Evolutionary conservation across 2,329 filamentous ascomycete species (phyloP).

Genomic region (Aureobasidium sp.): DNA sequence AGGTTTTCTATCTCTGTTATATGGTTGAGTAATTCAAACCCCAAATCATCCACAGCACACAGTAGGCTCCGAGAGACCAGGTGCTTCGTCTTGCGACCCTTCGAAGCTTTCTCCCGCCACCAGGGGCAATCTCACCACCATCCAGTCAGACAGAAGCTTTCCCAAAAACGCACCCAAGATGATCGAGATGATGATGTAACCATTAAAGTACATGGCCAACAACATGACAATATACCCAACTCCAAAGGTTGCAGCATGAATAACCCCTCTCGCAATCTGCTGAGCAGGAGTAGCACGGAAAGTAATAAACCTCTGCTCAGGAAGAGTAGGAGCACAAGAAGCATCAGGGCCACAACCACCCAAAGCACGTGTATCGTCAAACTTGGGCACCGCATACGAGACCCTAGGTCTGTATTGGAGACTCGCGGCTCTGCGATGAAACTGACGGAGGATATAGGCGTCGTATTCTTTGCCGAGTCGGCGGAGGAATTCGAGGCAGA

Average conservation of each 20-base stretch:
- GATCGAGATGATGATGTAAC: conserved; percentile 74
- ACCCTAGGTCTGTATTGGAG: not conserved
- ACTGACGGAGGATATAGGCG: conserved; percentile 43
- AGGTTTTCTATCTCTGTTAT: too few species aligned
- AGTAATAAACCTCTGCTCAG: conserved; percentile 53
- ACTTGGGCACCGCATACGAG: not conserved
- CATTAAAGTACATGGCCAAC: conserved; percentile 59
- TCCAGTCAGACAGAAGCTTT: conserved; percentile 65
- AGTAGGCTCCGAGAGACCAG: conserved; percentile 1
- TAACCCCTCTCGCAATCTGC: conserved; percentile 44
- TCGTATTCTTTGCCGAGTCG: conserved; percentile 68
- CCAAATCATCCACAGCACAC: conserved; percentile 4
- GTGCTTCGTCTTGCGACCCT: not conserved
- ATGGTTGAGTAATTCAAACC: not conserved
- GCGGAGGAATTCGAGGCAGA: conserved; percentile 65
- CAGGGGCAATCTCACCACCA: not conserved
- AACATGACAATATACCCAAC: conserved; percentile 77
- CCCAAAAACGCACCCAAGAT: conserved; percentile 70
- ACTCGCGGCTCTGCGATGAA: not conserved
- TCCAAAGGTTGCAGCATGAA: conserved; percentile 66
- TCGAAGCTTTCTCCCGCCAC: not conserved
- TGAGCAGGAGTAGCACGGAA: conserved; percentile 3
- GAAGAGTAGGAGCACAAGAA: conserved; percentile 43
- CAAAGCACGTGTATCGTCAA: not conserved
- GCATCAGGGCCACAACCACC: conserved; percentile 9